Percentiles rank a stretch among this genome's conserved stretches.
Conservation (phyloP, 2,329 filamentous ascomycete genomes). For the Harringtonia aguacate region DNA sequence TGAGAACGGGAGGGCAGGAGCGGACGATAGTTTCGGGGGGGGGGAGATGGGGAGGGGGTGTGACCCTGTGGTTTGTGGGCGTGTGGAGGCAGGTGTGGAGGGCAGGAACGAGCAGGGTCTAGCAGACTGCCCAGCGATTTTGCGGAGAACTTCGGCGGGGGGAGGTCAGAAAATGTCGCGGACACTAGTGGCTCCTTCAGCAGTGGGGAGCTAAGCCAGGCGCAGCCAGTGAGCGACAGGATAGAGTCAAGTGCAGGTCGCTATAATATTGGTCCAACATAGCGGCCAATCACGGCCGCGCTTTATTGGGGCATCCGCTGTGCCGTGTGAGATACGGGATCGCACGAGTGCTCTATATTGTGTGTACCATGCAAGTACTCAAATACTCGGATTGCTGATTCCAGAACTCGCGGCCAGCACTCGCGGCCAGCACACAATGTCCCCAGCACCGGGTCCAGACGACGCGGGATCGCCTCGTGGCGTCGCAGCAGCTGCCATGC, state of each 20-base stretch:
- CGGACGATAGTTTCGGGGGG: background rate
- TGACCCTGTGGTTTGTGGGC: background rate
- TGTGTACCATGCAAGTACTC: too few species aligned
- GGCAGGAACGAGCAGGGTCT: background rate
- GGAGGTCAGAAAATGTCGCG: background rate
- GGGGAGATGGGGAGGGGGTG: background rate
- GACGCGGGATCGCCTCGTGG: too few species aligned
- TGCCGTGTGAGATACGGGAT: too few species aligned
- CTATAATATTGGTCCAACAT: background rate
- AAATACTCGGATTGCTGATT: too few species aligned
- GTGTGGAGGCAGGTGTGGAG: constrained; percentile 6
- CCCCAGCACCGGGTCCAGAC: too few species aligned
- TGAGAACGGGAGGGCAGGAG: constrained; percentile 1
- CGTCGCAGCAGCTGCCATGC: too few species aligned
- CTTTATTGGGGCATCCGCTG: too few species aligned
- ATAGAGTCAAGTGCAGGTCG: background rate
- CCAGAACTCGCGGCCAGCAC: too few species aligned
- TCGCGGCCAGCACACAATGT: too few species aligned
- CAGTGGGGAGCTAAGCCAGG: background rate
- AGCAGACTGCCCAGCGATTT: constrained; percentile 2
- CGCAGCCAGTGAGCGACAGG: background rate
- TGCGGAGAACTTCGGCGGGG: constrained; percentile 11
- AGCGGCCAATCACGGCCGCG: too few species aligned
- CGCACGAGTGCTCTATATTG: too few species aligned
- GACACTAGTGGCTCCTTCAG: constrained; percentile 1